Base-by-base conservation (phyloP, 2,329 filamentous ascomycete genomes). In the Pestalotiopsis sp. region DNA sequence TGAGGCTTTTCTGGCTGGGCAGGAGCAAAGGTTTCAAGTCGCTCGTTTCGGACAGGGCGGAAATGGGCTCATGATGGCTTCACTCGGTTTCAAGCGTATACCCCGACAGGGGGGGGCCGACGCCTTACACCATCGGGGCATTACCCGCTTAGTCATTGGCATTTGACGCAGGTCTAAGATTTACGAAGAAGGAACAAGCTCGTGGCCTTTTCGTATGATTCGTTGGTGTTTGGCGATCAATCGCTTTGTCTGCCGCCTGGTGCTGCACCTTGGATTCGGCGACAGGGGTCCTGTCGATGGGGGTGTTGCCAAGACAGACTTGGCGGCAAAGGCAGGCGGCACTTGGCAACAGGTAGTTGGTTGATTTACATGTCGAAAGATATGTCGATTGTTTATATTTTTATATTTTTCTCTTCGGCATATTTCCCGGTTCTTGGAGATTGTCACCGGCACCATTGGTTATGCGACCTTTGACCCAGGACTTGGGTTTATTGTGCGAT, bases 31-130 rank as follows among this genome's bases (percentile, higher is more conserved):
- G 59, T 62, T 62, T 41, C 59, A 62, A 14, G 59, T 62, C 59
- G 59, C 59, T 62, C n/a, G 59, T 62, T 62, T 62, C 59, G 59
- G 59, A 62, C 59, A 62, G 59, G 59, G 59, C 27, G 31, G 38
- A 62, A 62, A 38, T 36, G 59, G 59, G 27, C 31, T 40, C 27
- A 38, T 36, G 31, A 62, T 62, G 59, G 59, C 59, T 62, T 62
- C 27, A 38, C 31, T 40, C 36, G 59, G 59, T 62, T 62, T 62
- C 59, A 62, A 36, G 59, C 27, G 27, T 62, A 62, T 62, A 62
- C 4, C 45, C 45, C 2, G 20, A 20, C 17, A n/a, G 17, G 17
- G 45, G 45, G 45, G 45, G 45, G 45, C n/a, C 45, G 14, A 9
- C 6, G 17, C n/a, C n/a, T n/a, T n/a, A 17, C 13, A 52, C 45